Base-by-base conservation (phyloP, 2,329 filamentous ascomycete species). In the Aspergillus clavatus region DNA sequence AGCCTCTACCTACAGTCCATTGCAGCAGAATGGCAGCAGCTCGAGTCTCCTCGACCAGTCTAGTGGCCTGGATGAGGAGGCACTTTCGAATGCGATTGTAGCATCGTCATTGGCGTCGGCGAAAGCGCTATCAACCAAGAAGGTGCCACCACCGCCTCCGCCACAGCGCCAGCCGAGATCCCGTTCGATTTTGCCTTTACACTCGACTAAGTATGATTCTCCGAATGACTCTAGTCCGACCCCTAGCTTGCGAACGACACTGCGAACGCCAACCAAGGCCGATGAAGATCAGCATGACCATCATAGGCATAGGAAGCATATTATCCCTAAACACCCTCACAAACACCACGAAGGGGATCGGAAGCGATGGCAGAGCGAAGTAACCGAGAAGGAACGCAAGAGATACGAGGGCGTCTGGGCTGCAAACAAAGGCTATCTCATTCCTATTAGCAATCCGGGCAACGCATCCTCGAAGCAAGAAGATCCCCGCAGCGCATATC, bases 351-450 rank as follows among this genome's bases (percentile, higher is more conserved):
- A 75, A 58, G 72, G 72, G 3, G 68, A 73, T 56, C 71, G 72
- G 7, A 73, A 68, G 48, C 57, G 67, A 44, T 74, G 71, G 69
- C 61, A 66, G 33, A 66, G 66, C 38, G 66, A 69, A 46, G 56
- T 75, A 10, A 71, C 66, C 1, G 71, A 73, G 48, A 60, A 63
- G 22, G 70, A 74, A 44, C 63, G 72, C 27, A 75, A 72, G 50
- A 61, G 72, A 41, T 76, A 75, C 47, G 73, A 76, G 55, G 73
- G 72, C 3, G 71, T 76, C 4, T 76, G 73, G 72, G 73, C 72
- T 23, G 72, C 72, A 4, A 76, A 76, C 48, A 68, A 67, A 56
- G 72, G 72, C 8, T 43, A 71, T 14, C 57, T 66, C 29, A 58
- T 72, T 22, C 59, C 55, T 24, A 44, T 50, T 6, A 49, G 33